Conservation (phyloP, 1,284 basidiomycete species). For the Pseudozyma hubeiensis region DNA sequence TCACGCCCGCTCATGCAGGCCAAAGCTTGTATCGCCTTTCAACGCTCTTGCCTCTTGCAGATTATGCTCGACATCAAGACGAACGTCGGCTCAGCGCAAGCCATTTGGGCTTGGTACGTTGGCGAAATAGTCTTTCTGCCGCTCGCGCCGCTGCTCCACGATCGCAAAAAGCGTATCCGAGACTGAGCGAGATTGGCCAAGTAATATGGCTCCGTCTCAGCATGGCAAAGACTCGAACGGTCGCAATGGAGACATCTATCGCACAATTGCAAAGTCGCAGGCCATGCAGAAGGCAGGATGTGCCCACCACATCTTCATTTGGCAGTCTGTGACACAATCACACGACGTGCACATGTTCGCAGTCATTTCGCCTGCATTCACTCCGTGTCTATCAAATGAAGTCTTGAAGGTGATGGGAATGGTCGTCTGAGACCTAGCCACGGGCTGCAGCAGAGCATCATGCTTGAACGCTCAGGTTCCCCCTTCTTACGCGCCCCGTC, state of each 20-base stretch:
- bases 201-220: background rate
- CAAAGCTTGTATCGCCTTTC: conserved; percentile 1
- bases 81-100: conserved; percentile 3
- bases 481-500: too few relatives aligned
- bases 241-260: background rate
- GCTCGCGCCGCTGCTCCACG: too few relatives aligned
- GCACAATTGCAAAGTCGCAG: background rate
- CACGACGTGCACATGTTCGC: background rate
- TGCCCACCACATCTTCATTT: conserved; percentile 4
- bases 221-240: background rate
- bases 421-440: too few relatives aligned
- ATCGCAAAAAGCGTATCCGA: too few relatives aligned
- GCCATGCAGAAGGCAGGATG: background rate
- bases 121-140: background rate
- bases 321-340: background rate
- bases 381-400: conserved; percentile 6
- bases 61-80: background rate
- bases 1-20: conserved; percentile 1
- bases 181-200: too few relatives aligned
- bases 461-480: too few relatives aligned
- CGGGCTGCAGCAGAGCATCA: too few relatives aligned
- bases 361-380: background rate
- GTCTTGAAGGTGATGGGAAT: background rate
- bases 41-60: background rate
- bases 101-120: background rate